A percentile compares a stretch with the other conserved stretches of the same genome.
phyloP scores from a whole-genome alignment of 345 rosid genomes.

The Carallia pectinifolia region DNA sequence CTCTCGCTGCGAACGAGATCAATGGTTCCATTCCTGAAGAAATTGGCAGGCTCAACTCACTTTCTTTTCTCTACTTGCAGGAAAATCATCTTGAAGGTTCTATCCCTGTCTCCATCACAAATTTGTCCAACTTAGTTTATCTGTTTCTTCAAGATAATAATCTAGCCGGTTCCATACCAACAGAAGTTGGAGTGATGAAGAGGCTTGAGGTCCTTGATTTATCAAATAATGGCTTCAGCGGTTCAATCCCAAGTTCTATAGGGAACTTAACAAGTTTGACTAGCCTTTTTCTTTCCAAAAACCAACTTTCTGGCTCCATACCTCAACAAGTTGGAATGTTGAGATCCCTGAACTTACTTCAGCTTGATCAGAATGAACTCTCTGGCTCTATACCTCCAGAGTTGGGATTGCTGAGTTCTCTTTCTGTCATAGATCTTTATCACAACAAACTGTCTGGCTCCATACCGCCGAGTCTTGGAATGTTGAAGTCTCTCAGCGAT shows the following conservation, averaged over 20 bases:
- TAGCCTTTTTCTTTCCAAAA: neutral
- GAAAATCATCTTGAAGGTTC: neutral
- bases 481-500: neutral
- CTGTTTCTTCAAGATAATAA: neutral
- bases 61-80: neutral
- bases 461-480: neutral
- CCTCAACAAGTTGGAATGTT: no score
- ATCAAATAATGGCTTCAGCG: neutral
- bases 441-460: neutral
- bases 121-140: neutral
- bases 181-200: neutral
- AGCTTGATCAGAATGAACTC: no score
- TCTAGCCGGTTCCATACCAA: constrained; percentile 1
- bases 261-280: neutral
- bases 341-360: no score
- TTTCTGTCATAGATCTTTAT: no score
- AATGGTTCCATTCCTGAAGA: constrained; percentile 16
- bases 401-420: no score
- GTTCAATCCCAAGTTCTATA: neutral
- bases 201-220: neutral
- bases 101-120: neutral
- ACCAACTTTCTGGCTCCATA: neutral
- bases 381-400: no score
- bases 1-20: neutral
- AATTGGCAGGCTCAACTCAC: constrained; percentile 1